Conservation (phyloP, 129 eudicot species). For the Arctium lappa region DNA sequence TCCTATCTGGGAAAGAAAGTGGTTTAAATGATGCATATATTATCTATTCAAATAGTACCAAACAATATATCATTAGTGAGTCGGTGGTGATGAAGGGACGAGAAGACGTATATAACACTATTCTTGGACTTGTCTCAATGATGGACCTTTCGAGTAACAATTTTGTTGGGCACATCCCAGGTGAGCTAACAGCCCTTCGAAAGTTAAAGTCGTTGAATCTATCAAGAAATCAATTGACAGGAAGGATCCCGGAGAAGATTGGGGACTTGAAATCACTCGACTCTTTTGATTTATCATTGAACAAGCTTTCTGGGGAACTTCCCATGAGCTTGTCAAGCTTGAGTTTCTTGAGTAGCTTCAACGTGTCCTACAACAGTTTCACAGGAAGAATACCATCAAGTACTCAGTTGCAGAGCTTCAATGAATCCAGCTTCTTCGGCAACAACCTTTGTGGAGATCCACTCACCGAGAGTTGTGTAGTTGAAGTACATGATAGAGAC, state of each 20-base stretch:
- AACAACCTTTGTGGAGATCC: conserved; percentile 27
- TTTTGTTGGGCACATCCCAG: conserved; percentile 23
- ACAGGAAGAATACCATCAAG: conserved; percentile 25
- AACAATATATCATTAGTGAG: neutral
- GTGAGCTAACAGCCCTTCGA: neutral
- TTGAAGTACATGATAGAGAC: neutral
- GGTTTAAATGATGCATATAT: too few species aligned
- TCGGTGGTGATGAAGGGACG: conserved; percentile 24
- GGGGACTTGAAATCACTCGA: conserved; percentile 30
- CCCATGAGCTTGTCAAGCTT: conserved; percentile 33
- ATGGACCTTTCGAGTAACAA: conserved; percentile 35
- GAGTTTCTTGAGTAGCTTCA: conserved; percentile 15
- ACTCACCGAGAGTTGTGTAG: neutral
- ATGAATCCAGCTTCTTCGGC: conserved; percentile 14
- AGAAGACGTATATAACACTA: neutral
- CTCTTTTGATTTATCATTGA: conserved; percentile 31
- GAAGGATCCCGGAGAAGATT: conserved; percentile 33
- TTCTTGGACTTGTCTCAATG: neutral
- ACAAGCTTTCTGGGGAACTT: conserved; percentile 28
- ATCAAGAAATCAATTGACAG: conserved; percentile 33
- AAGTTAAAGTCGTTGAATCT: conserved; percentile 17
- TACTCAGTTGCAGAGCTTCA: conserved; percentile 20
- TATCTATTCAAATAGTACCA: neutral
- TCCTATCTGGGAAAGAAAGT: neutral
- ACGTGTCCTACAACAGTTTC: conserved; percentile 1